These are phyloP conservation scores for Aspergillus quadrilineatus DNA, from an alignment of 2,329 filamentous ascomycete species.

Conservation along the genomic window DNA sequence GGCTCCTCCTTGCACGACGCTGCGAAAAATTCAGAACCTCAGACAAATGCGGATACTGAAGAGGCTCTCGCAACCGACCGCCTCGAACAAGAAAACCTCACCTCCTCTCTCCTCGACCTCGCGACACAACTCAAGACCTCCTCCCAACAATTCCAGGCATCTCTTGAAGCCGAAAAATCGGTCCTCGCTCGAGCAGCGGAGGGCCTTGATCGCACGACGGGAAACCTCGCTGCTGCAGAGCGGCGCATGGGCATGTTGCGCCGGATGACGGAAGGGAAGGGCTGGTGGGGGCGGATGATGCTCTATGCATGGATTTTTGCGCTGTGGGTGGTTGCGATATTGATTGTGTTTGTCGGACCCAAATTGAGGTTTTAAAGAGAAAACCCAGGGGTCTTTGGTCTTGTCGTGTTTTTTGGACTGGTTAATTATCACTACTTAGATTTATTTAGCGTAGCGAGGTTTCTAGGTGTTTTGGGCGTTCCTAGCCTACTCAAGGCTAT, in stretches of 20 bases:
- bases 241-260: slow-evolving; percentile 74
- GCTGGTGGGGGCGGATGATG: slow-evolving; percentile 80
- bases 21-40: slow-evolving; percentile 1
- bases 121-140: slow-evolving; percentile 74
- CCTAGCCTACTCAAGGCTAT: neutral
- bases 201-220: slow-evolving; percentile 73
- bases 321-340: slow-evolving; percentile 72
- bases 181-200: slow-evolving; percentile 69
- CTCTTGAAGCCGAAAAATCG: slow-evolving; percentile 72
- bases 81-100: slow-evolving; percentile 78
- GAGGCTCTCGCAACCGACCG: slow-evolving; percentile 73
- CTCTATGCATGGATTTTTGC: slow-evolving; percentile 82
- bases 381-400: neutral
- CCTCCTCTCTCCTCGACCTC: slow-evolving; percentile 76
- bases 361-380: slow-evolving; percentile 74
- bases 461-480: slow-evolving; percentile 1
- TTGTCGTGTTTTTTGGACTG: neutral
- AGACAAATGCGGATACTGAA: slow-evolving; percentile 55
- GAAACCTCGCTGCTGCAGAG: slow-evolving; percentile 72
- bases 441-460: slow-evolving; percentile 1
- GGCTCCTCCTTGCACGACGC: slow-evolving; percentile 13
- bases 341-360: slow-evolving; percentile 81
- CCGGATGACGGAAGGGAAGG: slow-evolving; percentile 81
- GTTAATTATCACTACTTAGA: neutral
- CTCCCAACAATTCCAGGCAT: slow-evolving; percentile 68